phyloP scores from a whole-genome alignment of 2,329 filamentous ascomycete species.

The Aureobasidium vineae region DNA sequence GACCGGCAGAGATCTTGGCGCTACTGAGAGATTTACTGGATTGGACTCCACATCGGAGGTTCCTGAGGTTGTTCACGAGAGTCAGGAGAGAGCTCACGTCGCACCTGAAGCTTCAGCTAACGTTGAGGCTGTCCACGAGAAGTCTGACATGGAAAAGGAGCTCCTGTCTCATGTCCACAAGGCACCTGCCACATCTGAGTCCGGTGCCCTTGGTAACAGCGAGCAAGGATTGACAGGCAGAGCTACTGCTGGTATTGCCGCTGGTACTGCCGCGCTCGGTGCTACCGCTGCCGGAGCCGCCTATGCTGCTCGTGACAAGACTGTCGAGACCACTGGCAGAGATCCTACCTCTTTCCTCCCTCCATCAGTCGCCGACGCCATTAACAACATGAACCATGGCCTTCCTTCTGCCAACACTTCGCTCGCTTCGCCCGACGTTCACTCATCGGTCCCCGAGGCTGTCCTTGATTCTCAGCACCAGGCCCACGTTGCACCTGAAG shows the following conservation, averaged over 20 bases:
- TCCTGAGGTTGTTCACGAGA: conserved; percentile 47
- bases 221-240: conserved; percentile 32
- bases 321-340: conserved; percentile 39
- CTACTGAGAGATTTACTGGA: background rate
- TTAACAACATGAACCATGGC: conserved; percentile 41
- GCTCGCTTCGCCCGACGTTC: conserved; percentile 33
- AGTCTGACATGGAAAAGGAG: conserved; percentile 63
- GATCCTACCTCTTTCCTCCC: conserved; percentile 45
- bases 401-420: conserved; percentile 30
- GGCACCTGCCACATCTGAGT: conserved; percentile 32
- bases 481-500: conserved; percentile 61
- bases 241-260: conserved; percentile 47
- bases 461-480: conserved; percentile 71
- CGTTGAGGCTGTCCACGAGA: conserved; percentile 51
- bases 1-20: conserved; percentile 28
- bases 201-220: conserved; percentile 42
- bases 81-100: conserved; percentile 63
- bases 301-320: conserved; percentile 37
- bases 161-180: conserved; percentile 60
- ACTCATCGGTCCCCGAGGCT: conserved; percentile 55
- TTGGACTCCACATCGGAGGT: conserved; percentile 36
- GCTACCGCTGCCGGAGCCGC: conserved; percentile 42
- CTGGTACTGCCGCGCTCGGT: conserved; percentile 45
- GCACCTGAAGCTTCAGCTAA: conserved; percentile 66
- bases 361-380: conserved; percentile 46